A percentile compares a stretch with the other conserved stretches of the same genome.
phyloP scores from a whole-genome alignment of 768 basidiomycete genomes.

The Leccinum subgranulosum region DNA sequence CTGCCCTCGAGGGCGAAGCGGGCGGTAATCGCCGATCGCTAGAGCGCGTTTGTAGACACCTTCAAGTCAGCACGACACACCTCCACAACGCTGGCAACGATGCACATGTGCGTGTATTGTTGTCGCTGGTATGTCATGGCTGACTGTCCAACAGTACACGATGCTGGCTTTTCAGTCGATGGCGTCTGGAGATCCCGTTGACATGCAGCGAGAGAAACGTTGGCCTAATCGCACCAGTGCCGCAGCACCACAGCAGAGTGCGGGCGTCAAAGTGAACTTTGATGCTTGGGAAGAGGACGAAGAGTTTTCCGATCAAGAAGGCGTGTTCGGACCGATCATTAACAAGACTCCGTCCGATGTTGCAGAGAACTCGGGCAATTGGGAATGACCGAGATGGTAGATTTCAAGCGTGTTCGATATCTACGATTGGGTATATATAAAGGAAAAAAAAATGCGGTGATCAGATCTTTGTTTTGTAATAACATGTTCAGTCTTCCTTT shows the following conservation, averaged over 20 bases:
- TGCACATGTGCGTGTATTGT: constrained; percentile 55
- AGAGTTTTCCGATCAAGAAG: constrained; percentile 45
- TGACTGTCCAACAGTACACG: constrained; percentile 54
- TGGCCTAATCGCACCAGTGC: constrained; percentile 65
- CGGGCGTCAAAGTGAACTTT: constrained; percentile 53
- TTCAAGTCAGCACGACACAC: constrained; percentile 52
- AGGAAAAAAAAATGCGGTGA: constrained; percentile 1
- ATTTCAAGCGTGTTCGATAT: neutral
- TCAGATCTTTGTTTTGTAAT: constrained; percentile 2
- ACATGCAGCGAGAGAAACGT: constrained; percentile 71
- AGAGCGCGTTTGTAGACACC: constrained; percentile 57
- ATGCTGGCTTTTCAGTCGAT: constrained; percentile 62
- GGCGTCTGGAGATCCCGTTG: constrained; percentile 71
- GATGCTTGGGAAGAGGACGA: constrained; percentile 57
- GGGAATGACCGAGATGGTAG: neutral
- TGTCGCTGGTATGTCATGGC: neutral
- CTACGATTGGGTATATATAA: constrained; percentile 9
- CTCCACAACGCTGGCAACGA: constrained; percentile 89
- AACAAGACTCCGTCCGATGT: constrained; percentile 8
- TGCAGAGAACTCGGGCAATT: constrained; percentile 3
- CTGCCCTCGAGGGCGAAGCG: constrained; percentile 64
- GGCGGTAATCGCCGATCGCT: constrained; percentile 52
- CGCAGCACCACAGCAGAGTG: constrained; percentile 21
- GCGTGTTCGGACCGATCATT: constrained; percentile 27
- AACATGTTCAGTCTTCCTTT: constrained; percentile 30